Evolutionary conservation across 75 land plant genomes (phyloP).

Genomic region (Ceratopteris richardii): DNA sequence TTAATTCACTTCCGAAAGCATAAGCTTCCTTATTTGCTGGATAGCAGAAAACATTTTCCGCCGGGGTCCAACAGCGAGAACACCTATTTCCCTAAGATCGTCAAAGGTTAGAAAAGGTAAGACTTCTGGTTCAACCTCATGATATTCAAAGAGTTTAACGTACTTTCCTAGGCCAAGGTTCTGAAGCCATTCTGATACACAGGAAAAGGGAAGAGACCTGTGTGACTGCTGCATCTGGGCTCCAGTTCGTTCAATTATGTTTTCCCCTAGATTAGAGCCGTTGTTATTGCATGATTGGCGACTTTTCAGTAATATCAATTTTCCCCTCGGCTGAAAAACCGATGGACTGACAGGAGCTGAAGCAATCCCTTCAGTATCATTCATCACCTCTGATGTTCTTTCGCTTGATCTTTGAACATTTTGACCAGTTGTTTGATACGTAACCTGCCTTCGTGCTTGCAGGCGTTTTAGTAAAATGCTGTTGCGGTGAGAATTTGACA

Average conservation of each 20-base stretch:
- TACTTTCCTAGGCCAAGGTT: constrained; percentile 66
- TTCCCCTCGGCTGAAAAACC: too few species aligned
- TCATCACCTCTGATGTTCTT: too few species aligned
- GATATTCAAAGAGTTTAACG: constrained; percentile 59
- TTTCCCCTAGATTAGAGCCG: not conserved
- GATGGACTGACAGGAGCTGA: too few species aligned
- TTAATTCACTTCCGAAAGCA: too few species aligned
- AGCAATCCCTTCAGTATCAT: too few species aligned
- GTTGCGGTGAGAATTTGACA: too few species aligned
- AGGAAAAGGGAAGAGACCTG: not conserved
- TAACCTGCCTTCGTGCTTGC: too few species aligned
- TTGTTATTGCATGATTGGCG: too few species aligned
- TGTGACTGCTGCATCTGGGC: not conserved
- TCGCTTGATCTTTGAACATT: too few species aligned
- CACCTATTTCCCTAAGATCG: constrained; percentile 25
- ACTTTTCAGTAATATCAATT: too few species aligned
- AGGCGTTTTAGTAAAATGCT: too few species aligned
- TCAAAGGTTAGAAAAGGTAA: constrained; percentile 21
- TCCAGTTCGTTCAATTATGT: not conserved
- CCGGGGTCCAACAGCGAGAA: constrained; percentile 31
- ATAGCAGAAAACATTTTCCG: constrained; percentile 75
- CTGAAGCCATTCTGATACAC: constrained; percentile 63
- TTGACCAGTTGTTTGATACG: too few species aligned
- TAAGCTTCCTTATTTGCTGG: constrained; percentile 31
- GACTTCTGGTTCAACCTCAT: constrained; percentile 65